Conservation (phyloP, 345 rosid genomes). For the Aethionema arabicum region DNA sequence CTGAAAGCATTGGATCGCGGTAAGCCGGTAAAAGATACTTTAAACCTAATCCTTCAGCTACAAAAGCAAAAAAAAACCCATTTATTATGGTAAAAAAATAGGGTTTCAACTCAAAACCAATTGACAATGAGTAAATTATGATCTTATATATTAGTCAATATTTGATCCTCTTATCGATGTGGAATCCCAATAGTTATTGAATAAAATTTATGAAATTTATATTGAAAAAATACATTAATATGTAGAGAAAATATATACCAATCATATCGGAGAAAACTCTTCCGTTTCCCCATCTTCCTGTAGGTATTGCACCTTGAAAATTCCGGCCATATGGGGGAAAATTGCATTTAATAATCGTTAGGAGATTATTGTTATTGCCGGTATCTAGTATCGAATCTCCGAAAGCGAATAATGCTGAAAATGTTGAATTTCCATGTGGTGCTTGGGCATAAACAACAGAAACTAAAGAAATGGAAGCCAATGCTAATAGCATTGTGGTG, state of each 20-base stretch:
- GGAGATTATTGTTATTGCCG: slow-evolving; percentile 53
- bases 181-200: no score
- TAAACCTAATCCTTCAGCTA: slow-evolving; percentile 65
- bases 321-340: slow-evolving; percentile 59
- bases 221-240: not conserved
- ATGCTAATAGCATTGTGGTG: no score
- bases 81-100: no score
- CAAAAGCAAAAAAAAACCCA: not conserved
- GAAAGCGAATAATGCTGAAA: slow-evolving; percentile 48
- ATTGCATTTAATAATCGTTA: slow-evolving; percentile 43
- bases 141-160: no score
- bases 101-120: no score
- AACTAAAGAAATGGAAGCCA: no score
- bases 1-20: slow-evolving; percentile 37
- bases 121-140: no score
- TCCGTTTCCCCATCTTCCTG: slow-evolving; percentile 65
- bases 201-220: not conserved
- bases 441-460: no score
- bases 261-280: slow-evolving; percentile 52
- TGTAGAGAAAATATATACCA: slow-evolving; percentile 19
- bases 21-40: slow-evolving; percentile 57
- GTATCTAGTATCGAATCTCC: slow-evolving; percentile 70
- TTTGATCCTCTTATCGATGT: no score
- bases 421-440: slow-evolving; percentile 1
- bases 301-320: slow-evolving; percentile 42